Percentiles rank a stretch among this genome's conserved stretches.
phyloP scores from a whole-genome alignment of 305 asterid species.

The Fraxinus platypoda region DNA sequence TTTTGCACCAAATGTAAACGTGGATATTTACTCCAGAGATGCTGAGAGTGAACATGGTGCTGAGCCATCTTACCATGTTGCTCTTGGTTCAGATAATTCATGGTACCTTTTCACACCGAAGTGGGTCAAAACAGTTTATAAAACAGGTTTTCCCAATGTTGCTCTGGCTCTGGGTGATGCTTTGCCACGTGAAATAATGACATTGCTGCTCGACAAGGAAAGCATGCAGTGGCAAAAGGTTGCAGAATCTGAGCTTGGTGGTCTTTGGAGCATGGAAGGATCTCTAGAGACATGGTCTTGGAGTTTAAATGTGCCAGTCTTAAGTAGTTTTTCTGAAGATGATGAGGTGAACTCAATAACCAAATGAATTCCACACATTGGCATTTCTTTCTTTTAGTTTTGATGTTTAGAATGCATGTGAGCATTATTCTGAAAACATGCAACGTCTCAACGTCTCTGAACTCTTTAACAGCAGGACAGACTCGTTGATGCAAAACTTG shows the following conservation, averaged over 20 bases:
- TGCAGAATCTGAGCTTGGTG: conserved; percentile 86
- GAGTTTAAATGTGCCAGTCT: conserved; percentile 97
- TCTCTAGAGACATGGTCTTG: conserved; percentile 99
- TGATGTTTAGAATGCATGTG: not conserved
- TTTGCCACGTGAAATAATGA: conserved; percentile 83
- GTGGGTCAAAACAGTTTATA: conserved; percentile 84
- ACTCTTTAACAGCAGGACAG: not conserved
- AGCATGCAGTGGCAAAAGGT: conserved; percentile 89
- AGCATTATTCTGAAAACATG: conserved; percentile 1
- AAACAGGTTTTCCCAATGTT: conserved; percentile 81
- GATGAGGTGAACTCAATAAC: conserved; percentile 68
- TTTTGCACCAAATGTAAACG: conserved; percentile 43
- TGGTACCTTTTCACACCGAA: conserved; percentile 98
- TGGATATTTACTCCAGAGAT: conserved; percentile 37
- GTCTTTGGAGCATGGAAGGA: conserved; percentile 95
- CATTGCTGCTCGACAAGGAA: conserved; percentile 67
- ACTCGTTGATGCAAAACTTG: not conserved
- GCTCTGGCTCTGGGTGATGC: conserved; percentile 73
- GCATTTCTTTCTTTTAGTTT: conserved; percentile 6
- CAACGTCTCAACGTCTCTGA: not conserved
- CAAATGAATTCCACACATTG: not conserved
- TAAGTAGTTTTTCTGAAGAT: conserved; percentile 89
- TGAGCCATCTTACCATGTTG: conserved; percentile 78
- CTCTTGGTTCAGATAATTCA: conserved; percentile 96
- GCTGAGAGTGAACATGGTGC: conserved; percentile 34